Conservation (phyloP, 2,329 filamentous ascomycete species). For the Colletotrichum tabaci region DNA sequence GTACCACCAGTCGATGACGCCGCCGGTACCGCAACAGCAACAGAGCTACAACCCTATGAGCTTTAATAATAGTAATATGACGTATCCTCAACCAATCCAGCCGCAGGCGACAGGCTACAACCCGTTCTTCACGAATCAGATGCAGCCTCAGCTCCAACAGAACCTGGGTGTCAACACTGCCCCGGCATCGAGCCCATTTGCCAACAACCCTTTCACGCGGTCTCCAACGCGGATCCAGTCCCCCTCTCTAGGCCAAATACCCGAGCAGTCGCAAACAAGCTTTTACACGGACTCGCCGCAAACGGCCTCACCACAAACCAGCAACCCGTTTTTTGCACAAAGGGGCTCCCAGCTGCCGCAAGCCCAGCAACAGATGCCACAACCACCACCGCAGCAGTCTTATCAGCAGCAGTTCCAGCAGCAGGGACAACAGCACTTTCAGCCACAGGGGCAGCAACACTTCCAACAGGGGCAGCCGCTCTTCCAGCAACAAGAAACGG, state of each 20-base stretch:
- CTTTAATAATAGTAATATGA: slow-evolving; percentile 60
- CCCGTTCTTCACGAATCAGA: slow-evolving; percentile 63
- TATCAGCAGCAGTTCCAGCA: no score
- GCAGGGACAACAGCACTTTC: slow-evolving; percentile 45
- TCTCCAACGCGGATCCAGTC: slow-evolving; percentile 67
- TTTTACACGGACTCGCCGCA: slow-evolving; percentile 54
- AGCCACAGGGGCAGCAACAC: slow-evolving; percentile 47
- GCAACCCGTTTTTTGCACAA: slow-evolving; percentile 53
- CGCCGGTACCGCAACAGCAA: slow-evolving; percentile 57
- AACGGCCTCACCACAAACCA: slow-evolving; percentile 42
- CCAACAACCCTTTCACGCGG: slow-evolving; percentile 65
- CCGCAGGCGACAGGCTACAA: slow-evolving; percentile 63
- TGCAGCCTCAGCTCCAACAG: slow-evolving; percentile 52
- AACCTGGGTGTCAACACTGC: slow-evolving; percentile 59
- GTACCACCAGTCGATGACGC: slow-evolving; percentile 62
- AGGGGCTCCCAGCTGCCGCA: slow-evolving; percentile 25
- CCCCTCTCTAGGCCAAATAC: slow-evolving; percentile 66
- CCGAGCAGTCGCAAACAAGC: slow-evolving; percentile 64
- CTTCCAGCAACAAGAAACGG: slow-evolving; percentile 44
- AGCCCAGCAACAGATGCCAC: slow-evolving; percentile 45
- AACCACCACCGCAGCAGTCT: no score
- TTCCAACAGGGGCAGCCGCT: slow-evolving; percentile 47
- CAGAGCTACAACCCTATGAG: slow-evolving; percentile 56
- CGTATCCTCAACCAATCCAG: slow-evolving; percentile 59
- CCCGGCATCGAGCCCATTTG: slow-evolving; percentile 51